Conservation (phyloP, 345 rosid species). For the Durio zibethinus region DNA sequence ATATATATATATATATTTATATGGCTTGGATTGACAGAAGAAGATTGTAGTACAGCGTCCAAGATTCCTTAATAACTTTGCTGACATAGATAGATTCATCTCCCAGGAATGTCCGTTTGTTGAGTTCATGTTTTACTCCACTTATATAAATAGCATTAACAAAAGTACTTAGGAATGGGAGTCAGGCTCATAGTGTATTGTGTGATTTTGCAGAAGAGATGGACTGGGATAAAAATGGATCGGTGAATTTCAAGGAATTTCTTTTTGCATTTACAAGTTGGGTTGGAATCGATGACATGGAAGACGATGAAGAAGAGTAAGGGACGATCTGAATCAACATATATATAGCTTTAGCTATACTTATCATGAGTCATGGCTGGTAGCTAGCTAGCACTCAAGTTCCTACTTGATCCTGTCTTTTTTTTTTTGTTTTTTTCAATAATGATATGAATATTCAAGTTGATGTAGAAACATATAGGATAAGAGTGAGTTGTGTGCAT, state of each 20-base stretch:
- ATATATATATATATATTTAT: too few relatives aligned
- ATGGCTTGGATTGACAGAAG: background rate
- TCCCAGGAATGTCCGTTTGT: background rate
- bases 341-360: too few relatives aligned
- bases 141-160: too few relatives aligned
- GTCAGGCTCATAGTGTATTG: background rate
- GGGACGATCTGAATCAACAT: constrained; percentile 23
- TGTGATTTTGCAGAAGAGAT: constrained; percentile 69
- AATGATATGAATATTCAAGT: too few relatives aligned
- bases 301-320: constrained; percentile 56
- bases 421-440: too few relatives aligned
- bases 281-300: constrained; percentile 78
- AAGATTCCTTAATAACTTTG: background rate
- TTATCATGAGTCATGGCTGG: constrained; percentile 15
- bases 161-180: too few relatives aligned
- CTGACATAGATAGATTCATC: background rate
- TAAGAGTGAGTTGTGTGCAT: too few relatives aligned
- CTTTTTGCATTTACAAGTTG: constrained; percentile 87
- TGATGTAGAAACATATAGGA: too few relatives aligned
- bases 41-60: background rate
- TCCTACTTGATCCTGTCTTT: too few relatives aligned
- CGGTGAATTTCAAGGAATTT: constrained; percentile 92
- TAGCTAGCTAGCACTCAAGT: too few relatives aligned
- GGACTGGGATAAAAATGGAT: constrained; percentile 98
- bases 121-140: background rate